These are phyloP conservation scores for Nepenthes alata DNA, from an alignment of 179 eudicot species.

Conservation along the genomic window DNA sequence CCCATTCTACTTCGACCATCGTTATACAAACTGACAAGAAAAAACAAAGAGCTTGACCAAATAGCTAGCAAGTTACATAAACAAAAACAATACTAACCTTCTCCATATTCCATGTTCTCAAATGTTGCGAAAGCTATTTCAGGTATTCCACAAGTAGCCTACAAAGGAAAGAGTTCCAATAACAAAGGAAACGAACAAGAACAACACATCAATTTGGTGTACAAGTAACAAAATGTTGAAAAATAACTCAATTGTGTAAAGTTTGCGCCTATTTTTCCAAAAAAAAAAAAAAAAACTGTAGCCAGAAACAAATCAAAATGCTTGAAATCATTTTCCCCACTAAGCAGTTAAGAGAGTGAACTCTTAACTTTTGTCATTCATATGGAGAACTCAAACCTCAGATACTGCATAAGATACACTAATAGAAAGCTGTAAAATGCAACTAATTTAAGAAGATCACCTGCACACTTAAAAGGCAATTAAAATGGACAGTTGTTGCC, in stretches of 20 bases:
- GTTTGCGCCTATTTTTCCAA: too few species aligned
- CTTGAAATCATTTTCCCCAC: too few species aligned
- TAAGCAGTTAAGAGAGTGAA: too few species aligned
- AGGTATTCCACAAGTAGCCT: conserved; percentile 98
- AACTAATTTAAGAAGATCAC: conserved; percentile 17
- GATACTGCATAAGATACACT: neutral
- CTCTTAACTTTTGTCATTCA: too few species aligned
- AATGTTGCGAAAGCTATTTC: conserved; percentile 82
- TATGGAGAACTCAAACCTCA: too few species aligned
- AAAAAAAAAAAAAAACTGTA: too few species aligned
- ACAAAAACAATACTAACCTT: conserved; percentile 36
- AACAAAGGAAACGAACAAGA: neutral
- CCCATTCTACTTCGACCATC: too few species aligned
- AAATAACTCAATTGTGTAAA: neutral
- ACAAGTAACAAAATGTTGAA: neutral
- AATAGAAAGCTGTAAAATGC: conserved; percentile 2
- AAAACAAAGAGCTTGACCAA: too few species aligned
- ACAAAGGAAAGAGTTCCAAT: conserved; percentile 5
- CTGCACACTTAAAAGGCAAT: conserved; percentile 95
- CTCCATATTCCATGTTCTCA: conserved; percentile 96
- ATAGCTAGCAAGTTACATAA: too few species aligned
- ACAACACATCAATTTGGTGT: neutral
- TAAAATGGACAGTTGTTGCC: conserved; percentile 95
- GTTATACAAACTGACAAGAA: too few species aligned
- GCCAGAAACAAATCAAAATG: too few species aligned